Conservation (phyloP, 768 basidiomycete genomes). For the Russula sp. region DNA sequence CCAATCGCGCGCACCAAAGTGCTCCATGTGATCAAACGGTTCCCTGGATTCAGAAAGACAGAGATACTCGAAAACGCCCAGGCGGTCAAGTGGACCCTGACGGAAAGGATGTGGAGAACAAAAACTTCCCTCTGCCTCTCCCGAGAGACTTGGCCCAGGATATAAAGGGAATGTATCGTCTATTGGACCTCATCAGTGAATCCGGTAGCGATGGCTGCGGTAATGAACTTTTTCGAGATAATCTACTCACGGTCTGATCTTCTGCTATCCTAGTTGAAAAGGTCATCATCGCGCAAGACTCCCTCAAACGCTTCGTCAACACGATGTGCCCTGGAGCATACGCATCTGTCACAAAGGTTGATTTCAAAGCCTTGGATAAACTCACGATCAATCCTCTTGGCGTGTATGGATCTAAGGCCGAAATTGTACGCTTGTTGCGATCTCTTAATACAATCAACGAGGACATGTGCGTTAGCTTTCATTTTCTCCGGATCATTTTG, state of each 20-base stretch:
- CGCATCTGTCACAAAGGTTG: conserved; percentile 29
- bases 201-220: conserved; percentile 45
- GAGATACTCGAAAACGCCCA: too few species aligned
- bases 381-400: conserved; percentile 43
- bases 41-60: too few species aligned
- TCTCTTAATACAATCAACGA: conserved; percentile 33
- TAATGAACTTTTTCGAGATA: conserved; percentile 23
- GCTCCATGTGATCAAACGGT: neutral
- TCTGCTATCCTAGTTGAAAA: conserved; percentile 42
- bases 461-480: conserved; percentile 30
- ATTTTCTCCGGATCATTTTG: neutral
- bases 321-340: conserved; percentile 43
- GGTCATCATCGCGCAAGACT: conserved; percentile 48
- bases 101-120: neutral
- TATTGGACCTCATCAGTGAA: conserved; percentile 48
- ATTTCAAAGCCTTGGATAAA: conserved; percentile 35
- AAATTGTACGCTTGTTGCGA: conserved; percentile 40
- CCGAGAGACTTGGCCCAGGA: neutral
- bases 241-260: neutral
- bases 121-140: neutral
- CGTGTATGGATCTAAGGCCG: conserved; percentile 46
- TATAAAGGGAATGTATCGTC: conserved; percentile 42
- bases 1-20: neutral
- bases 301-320: conserved; percentile 42
- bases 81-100: neutral